Base-by-base conservation (phyloP, 1,284 basidiomycete species). In the Ganoderma lucidum region DNA sequence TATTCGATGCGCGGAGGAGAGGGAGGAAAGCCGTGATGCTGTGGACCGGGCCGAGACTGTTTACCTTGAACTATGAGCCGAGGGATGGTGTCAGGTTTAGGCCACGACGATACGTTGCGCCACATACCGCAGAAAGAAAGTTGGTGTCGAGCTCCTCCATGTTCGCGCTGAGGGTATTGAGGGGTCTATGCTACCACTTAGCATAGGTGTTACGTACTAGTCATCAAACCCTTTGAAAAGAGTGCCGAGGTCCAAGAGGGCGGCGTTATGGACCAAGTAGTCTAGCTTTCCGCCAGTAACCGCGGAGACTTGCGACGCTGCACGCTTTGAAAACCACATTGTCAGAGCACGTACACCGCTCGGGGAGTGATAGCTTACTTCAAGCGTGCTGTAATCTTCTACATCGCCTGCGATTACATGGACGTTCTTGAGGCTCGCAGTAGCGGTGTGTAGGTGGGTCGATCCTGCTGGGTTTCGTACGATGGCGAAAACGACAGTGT, bases 1-100 rank as follows among this genome's bases (percentile, higher is more conserved):
- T 35, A 15, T 45, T 9, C 5, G 41, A 19, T 19, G n/a, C 76
- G 75, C 35, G 35, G 19, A 85, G 75, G 32, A 85, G 80, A 1
- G 84, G 83, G 3, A 76, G 66, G 67, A 77, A 85, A 0, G 78
- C 77, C 67, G 82, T 81, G 66, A 78, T 83, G 59, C 77, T 77
- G 68, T 80, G 78, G 4, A 84, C 75, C 9, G 78, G 74, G 23
- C 83, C 82, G 58, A 84, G 67, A 28, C 81, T 79, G 71, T 85
- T 85, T 42, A 80, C 68, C 35, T 79, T 75, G 75, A 80, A 78
- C 77, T 78, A 45, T 4, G 15, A 6, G 17, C 10, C 10, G 44
- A 35, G 35, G 3, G 14, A n/a, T 8, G n/a, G n/a, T 9, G n/a
- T 23, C n/a, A 48, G 45, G 6, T 10, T 19, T 2, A 19, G 23